phyloP scores from a whole-genome alignment of 495 filamentous ascomycete species.

The Penicillium arizonense region DNA sequence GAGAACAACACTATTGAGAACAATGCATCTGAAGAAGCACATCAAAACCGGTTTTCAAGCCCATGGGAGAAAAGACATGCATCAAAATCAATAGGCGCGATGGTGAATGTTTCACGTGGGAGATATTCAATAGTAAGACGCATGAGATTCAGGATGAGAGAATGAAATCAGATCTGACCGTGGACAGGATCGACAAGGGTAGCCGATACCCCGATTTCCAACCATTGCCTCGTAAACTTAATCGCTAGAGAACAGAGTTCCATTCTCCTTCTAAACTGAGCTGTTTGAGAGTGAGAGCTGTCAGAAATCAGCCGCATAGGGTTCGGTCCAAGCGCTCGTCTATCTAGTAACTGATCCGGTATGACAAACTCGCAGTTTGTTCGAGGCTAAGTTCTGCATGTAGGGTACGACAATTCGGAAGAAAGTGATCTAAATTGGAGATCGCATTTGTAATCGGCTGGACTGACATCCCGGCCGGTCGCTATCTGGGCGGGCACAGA shows the following conservation, averaged over 20 bases:
- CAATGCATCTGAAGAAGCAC: slow-evolving; percentile 5
- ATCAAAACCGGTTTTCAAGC: slow-evolving; percentile 9
- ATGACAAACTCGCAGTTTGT: too few relatives aligned
- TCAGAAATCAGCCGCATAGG: slow-evolving; percentile 9
- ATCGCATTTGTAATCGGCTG: neutral
- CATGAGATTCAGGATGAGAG: neutral
- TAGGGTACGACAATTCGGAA: neutral
- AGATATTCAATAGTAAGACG: neutral
- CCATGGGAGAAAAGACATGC: slow-evolving; percentile 2
- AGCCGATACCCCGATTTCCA: neutral
- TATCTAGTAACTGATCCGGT: neutral
- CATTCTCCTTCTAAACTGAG: too few relatives aligned
- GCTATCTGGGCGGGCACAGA: slow-evolving; percentile 9
- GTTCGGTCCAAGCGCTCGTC: slow-evolving; percentile 9
- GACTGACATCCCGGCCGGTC: slow-evolving; percentile 6
- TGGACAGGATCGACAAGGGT: slow-evolving; percentile 21
- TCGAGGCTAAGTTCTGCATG: slow-evolving; percentile 4
- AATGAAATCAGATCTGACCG: slow-evolving; percentile 11
- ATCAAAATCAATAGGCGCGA: slow-evolving; percentile 1
- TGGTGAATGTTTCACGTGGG: neutral
- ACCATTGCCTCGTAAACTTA: neutral
- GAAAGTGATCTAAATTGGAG: neutral
- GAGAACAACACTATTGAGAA: neutral
- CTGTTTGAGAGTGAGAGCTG: slow-evolving; percentile 4
- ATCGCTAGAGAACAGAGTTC: neutral